Evolutionary conservation across 2,329 filamentous ascomycete species (phyloP).

Genomic region (Talaromyces sp.): DNA sequence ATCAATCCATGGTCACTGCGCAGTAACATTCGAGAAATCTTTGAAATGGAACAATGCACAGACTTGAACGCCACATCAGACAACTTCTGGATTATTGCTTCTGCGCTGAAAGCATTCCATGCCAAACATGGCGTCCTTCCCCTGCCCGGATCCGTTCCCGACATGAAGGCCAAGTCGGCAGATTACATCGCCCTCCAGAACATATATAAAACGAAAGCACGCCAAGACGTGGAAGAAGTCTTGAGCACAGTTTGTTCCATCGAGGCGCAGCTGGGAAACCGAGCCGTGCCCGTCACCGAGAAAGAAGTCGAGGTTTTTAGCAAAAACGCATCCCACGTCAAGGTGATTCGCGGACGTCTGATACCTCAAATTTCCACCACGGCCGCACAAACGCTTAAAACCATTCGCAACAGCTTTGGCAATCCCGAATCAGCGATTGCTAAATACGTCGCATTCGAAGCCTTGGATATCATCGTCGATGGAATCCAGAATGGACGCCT

Average conservation of each 20-base stretch:
- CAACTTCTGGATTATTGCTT: slow-evolving; percentile 84
- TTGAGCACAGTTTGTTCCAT: slow-evolving; percentile 56
- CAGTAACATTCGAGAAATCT: slow-evolving; percentile 68
- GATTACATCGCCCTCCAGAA: slow-evolving; percentile 89
- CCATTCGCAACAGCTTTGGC: slow-evolving; percentile 31
- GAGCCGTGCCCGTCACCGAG: slow-evolving; percentile 50
- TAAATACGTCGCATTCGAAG: slow-evolving; percentile 63
- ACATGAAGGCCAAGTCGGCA: slow-evolving; percentile 93
- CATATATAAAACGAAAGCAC: slow-evolving; percentile 86
- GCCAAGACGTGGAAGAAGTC: slow-evolving; percentile 71
- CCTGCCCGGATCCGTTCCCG: slow-evolving; percentile 79
- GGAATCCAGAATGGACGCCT: slow-evolving; percentile 46
- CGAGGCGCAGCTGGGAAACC: slow-evolving; percentile 47
- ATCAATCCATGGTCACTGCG: slow-evolving; percentile 65
- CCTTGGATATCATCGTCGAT: slow-evolving; percentile 42
- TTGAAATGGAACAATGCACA: slow-evolving; percentile 62
- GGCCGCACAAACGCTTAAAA: slow-evolving; percentile 39
- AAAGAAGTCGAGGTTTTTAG: slow-evolving; percentile 86
- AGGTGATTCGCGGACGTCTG: slow-evolving; percentile 66
- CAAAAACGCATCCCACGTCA: slow-evolving; percentile 90
- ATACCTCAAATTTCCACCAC: slow-evolving; percentile 47
- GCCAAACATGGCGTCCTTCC: slow-evolving; percentile 68
- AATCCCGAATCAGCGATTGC: slow-evolving; percentile 58
- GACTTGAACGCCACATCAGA: slow-evolving; percentile 45
- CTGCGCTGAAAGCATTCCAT: slow-evolving; percentile 74